Percentiles rank a stretch among this genome's conserved stretches.
Evolutionary conservation across 179 eudicot species (phyloP).

Genomic region (Beta macrorhiza): DNA sequence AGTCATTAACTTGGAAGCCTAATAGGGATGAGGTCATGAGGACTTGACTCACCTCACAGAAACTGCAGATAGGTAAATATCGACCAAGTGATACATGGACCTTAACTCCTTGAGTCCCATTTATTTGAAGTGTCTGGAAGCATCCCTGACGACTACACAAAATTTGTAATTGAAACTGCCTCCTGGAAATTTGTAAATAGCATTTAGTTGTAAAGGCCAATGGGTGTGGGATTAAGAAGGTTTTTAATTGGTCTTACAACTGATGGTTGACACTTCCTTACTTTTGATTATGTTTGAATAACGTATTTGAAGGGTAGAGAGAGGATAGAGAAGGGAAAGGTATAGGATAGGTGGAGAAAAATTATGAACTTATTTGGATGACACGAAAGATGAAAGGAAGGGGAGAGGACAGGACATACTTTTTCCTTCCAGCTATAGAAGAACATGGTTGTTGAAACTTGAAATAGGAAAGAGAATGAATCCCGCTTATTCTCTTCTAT

Average conservation of each 20-base stretch:
- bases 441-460: too few relatives aligned
- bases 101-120: too few relatives aligned
- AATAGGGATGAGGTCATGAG: too few relatives aligned
- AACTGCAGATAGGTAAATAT: too few relatives aligned
- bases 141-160: neutral
- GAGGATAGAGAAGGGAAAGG: neutral
- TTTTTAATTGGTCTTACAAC: neutral
- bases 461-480: neutral
- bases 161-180: neutral
- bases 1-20: too few relatives aligned
- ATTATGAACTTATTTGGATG: neutral
- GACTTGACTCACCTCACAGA: too few relatives aligned
- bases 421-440: neutral
- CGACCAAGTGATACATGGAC: too few relatives aligned
- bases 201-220: neutral
- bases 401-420: neutral
- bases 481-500: neutral
- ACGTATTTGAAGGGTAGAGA: neutral
- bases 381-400: neutral
- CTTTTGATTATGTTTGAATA: neutral
- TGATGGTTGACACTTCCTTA: neutral
- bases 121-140: too few relatives aligned
- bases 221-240: neutral
- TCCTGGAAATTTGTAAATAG: neutral
- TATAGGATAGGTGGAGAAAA: neutral